These are phyloP conservation scores for Alternaria brassicae DNA, from an alignment of 2,329 filamentous ascomycete species.

Conservation along the genomic window DNA sequence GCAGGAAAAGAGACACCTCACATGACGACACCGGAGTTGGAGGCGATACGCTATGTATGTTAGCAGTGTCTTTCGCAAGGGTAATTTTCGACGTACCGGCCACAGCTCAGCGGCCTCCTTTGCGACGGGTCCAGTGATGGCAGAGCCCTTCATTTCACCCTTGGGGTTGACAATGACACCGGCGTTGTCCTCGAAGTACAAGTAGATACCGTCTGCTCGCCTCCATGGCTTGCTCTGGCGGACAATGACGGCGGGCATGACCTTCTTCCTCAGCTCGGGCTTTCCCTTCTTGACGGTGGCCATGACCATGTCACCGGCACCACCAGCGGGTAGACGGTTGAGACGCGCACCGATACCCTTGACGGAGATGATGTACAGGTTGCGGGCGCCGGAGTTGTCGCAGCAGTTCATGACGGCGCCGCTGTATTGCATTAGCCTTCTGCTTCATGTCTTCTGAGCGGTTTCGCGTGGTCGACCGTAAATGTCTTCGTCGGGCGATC, in stretches of 20 bases:
- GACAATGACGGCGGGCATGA: constrained; percentile 99
- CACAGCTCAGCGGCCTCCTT: constrained; percentile 99
- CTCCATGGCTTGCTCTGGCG: constrained; percentile 99
- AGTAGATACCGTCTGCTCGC: constrained; percentile 96
- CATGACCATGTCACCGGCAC: constrained; percentile 99
- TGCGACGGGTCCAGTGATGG: constrained; percentile 98
- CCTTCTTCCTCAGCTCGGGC: constrained; percentile 99
- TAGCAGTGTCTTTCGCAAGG: constrained; percentile 30
- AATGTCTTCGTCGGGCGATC: constrained; percentile 14
- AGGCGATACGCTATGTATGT: constrained; percentile 85
- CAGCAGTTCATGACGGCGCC: constrained; percentile 99
- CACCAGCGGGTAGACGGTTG: constrained; percentile 95
- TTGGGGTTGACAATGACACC: constrained; percentile 99
- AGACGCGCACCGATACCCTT: constrained; percentile 97
- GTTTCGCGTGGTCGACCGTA: constrained; percentile 10
- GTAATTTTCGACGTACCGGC: constrained; percentile 72
- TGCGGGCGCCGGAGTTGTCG: constrained; percentile 98
- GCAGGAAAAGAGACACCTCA: constrained; percentile 64
- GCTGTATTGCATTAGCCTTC: constrained; percentile 62
- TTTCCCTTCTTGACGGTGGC: constrained; percentile 99
- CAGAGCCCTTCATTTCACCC: constrained; percentile 99
- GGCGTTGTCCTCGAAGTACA: constrained; percentile 99
- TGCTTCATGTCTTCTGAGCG: too few relatives aligned
- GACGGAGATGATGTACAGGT: constrained; percentile 99
- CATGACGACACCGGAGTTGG: constrained; percentile 99